These are phyloP conservation scores for Ophiosphaerella narmari DNA, from an alignment of 2,329 filamentous ascomycete species.

Conservation along the genomic window DNA sequence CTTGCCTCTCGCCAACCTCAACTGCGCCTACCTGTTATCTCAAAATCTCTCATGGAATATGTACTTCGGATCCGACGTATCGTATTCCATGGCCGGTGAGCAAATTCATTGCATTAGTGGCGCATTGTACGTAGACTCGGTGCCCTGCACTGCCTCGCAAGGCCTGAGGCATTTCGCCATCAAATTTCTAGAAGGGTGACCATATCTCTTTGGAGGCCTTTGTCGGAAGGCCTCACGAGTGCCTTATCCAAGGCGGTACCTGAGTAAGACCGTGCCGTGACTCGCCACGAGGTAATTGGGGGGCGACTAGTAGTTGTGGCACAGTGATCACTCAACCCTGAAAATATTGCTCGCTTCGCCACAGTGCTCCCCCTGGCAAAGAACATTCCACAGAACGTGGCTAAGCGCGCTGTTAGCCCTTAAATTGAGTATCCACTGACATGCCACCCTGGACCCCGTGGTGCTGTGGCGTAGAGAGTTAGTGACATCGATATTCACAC, in stretches of 20 bases:
- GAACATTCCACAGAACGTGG: conserved; percentile 4
- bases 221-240: background rate
- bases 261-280: background rate
- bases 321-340: conserved; percentile 3
- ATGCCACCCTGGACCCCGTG: background rate
- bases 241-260: background rate
- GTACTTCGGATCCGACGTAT: conserved; percentile 7
- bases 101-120: background rate
- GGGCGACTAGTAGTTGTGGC: background rate
- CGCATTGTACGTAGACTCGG: conserved; percentile 1
- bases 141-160: conserved; percentile 14
- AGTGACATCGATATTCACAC: too few species aligned
- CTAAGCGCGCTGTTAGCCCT: background rate
- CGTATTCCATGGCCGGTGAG: conserved; percentile 6
- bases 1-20: background rate
- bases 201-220: conserved; percentile 5
- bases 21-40: background rate
- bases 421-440: background rate
- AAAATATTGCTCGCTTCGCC: conserved; percentile 2
- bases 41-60: background rate
- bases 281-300: background rate
- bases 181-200: conserved; percentile 1
- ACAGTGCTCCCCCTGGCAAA: background rate
- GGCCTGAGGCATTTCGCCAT: background rate
- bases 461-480: background rate